phyloP scores from a whole-genome alignment of 2,329 filamentous ascomycete genomes.

The Colletotrichum sp. region DNA sequence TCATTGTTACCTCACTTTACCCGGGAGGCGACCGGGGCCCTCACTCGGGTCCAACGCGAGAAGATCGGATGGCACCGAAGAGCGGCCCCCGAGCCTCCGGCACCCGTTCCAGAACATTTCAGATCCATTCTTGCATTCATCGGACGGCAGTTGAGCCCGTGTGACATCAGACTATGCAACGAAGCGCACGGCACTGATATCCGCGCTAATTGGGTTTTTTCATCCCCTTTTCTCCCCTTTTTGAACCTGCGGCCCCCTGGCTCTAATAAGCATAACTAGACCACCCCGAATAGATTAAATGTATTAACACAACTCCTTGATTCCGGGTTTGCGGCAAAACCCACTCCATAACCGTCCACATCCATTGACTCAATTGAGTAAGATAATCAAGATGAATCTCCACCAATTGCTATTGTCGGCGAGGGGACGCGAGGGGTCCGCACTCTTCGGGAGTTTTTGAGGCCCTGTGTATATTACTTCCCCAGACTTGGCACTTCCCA shows the following conservation, averaged over 20 bases:
- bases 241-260: neutral
- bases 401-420: neutral
- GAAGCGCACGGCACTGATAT: neutral
- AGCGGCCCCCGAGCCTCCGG: neutral
- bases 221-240: neutral
- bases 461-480: neutral
- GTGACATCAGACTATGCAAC: neutral
- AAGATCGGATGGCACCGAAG: neutral
- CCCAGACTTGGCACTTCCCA: neutral
- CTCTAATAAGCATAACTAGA: neutral
- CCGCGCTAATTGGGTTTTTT: neutral
- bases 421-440: neutral
- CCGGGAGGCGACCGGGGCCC: neutral
- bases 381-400: neutral
- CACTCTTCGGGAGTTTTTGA: neutral
- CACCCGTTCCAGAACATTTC: neutral
- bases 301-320: neutral
- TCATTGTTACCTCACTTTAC: neutral
- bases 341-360: neutral
- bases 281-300: neutral
- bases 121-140: neutral
- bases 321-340: neutral
- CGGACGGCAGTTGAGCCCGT: neutral
- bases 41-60: neutral
- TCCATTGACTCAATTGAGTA: neutral